Base-by-base conservation (phyloP, 2,329 filamentous ascomycete genomes). In the Sporothrix sp. region DNA sequence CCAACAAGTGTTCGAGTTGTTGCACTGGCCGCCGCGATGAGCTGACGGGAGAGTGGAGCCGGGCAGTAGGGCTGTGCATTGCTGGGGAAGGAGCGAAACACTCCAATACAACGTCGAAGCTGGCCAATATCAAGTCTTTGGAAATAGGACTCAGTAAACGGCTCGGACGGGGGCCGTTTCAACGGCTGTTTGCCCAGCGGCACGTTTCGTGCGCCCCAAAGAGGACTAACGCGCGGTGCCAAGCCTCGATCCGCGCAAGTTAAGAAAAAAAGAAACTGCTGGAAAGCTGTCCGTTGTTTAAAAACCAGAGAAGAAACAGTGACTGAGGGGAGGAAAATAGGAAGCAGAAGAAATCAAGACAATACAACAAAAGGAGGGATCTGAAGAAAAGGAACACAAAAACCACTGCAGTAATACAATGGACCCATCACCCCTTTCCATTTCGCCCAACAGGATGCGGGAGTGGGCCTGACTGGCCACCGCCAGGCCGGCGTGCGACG, bases 11-110 rank as follows among this genome's bases (percentile, higher is more conserved):
- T 13, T 10, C 21, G 21, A 18, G 16, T 38, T n/a, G 21, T 23
- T 7, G 27, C 23, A 23, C 18, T 16, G n/a, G 32, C n/a, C 32
- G 9, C n/a, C 33, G 44, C 25, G 43, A 20, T 36, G 30, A 46
- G 30, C 10, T 21, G 16, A 9, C 5, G n/a, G 7, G 25, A 9
- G 20, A 39, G 46, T 48, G 46, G 46, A 48, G 36, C 46, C 28
- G 35, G n/a, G n/a, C n/a, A 40, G 33, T 39, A 48, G 36, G 46
- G 46, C 44, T 47, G 44, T 47, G 44, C 33, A 20, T n/a, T 46
- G 32, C 10, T 18, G 32, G 21, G 20, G 33, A 37, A 47, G 11
- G n/a, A 44, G 21, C 30, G 11, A 20, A 18, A 39, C n/a, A 30
- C 27, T 25, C n/a, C 16, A 30, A 48, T 7, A 4, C 13, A 39